Conservation (phyloP, 495 filamentous ascomycete genomes). For the Aspergillus asperescens region DNA sequence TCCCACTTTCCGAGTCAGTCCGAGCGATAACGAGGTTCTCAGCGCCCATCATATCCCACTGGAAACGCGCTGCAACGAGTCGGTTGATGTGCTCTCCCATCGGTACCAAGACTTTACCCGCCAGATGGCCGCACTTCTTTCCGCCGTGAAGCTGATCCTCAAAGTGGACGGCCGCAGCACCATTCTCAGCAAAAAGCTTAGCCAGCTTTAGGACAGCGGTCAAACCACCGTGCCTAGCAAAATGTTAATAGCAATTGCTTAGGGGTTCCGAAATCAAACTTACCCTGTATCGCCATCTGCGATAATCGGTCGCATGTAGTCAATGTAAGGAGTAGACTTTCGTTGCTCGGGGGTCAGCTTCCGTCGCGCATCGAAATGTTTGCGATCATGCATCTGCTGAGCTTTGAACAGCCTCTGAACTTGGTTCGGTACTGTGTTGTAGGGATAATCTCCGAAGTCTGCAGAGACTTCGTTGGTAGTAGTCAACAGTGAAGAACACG, state of each 20-base stretch:
- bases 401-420: conserved; percentile 94
- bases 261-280: conserved; percentile 3
- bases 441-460: conserved; percentile 97
- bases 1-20: conserved; percentile 91
- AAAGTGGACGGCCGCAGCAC: conserved; percentile 93
- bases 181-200: conserved; percentile 98
- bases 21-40: conserved; percentile 93
- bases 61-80: conserved; percentile 84
- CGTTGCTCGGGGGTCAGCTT: conserved; percentile 69
- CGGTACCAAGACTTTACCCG: conserved; percentile 93
- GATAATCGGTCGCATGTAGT: conserved; percentile 90
- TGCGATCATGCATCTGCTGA: conserved; percentile 92
- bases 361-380: conserved; percentile 81
- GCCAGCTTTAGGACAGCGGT: conserved; percentile 92
- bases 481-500: conserved; percentile 87
- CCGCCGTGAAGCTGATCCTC: conserved; percentile 97
- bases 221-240: conserved; percentile 65
- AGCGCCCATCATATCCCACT: conserved; percentile 96
- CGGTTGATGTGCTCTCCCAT: conserved; percentile 95
- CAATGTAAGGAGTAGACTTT: conserved; percentile 69
- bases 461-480: conserved; percentile 94
- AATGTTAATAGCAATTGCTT: neutral
- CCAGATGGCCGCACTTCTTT: conserved; percentile 97
- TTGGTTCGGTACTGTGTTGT: conserved; percentile 98
- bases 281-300: conserved; percentile 96